Conservation (phyloP, 2,329 filamentous ascomycete species). For the Thelonectria blattea region DNA sequence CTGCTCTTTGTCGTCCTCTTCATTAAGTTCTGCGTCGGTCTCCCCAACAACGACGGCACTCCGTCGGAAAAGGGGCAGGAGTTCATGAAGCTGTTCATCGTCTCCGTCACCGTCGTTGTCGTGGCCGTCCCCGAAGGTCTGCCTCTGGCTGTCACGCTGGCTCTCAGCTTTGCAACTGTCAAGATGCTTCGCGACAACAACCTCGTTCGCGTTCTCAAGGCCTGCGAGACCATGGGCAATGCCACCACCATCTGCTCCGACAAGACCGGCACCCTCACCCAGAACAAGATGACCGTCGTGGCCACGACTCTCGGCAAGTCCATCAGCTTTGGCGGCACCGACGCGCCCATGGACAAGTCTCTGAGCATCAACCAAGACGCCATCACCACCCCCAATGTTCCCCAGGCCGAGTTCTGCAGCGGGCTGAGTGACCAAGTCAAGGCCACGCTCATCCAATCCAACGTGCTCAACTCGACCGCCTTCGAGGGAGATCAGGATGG, state of each 20-base stretch:
- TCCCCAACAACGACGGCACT: slow-evolving; percentile 56
- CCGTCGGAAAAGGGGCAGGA: slow-evolving; percentile 62
- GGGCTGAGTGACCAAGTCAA: slow-evolving; percentile 36
- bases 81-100: slow-evolving; percentile 70
- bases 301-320: slow-evolving; percentile 66
- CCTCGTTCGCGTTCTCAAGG: slow-evolving; percentile 68
- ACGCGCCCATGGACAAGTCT: slow-evolving; percentile 31
- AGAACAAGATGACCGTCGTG: slow-evolving; percentile 78
- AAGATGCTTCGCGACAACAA: slow-evolving; percentile 75
- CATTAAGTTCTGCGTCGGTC: slow-evolving; percentile 73
- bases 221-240: slow-evolving; percentile 77
- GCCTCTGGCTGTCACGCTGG: slow-evolving; percentile 70
- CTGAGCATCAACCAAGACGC: slow-evolving; percentile 28
- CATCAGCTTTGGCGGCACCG: slow-evolving; percentile 40
- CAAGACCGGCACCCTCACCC: slow-evolving; percentile 50
- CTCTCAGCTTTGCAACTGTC: slow-evolving; percentile 71
- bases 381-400: slow-evolving; percentile 36
- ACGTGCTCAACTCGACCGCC: slow-evolving; percentile 64
- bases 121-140: slow-evolving; percentile 72
- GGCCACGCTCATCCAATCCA: slow-evolving; percentile 69
- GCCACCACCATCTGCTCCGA: slow-evolving; percentile 79
- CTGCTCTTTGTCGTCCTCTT: slow-evolving; percentile 78
- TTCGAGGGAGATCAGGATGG: slow-evolving; percentile 59
- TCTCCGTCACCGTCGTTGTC: slow-evolving; percentile 70
- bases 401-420: slow-evolving; percentile 38